These are phyloP conservation scores for Ceratobasidium sp. DNA, from an alignment of 1,284 basidiomycete genomes.

Conservation along the genomic window DNA sequence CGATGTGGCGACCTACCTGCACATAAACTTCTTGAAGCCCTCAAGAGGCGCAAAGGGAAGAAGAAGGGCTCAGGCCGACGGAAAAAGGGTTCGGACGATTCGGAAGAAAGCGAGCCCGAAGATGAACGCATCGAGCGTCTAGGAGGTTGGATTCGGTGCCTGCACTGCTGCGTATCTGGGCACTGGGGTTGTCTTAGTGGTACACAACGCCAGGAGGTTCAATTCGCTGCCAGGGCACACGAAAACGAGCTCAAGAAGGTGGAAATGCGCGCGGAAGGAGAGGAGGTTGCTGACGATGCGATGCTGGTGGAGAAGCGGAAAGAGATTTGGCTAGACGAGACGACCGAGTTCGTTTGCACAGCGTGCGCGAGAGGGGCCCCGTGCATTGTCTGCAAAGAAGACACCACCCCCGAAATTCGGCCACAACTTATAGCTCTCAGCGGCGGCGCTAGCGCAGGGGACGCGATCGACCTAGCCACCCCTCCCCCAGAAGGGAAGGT, in stretches of 20 bases:
- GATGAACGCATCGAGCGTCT: conserved; percentile 65
- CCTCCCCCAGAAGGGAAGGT: conserved; percentile 30
- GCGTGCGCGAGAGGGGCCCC: conserved; percentile 77
- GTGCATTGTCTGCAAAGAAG: conserved; percentile 79
- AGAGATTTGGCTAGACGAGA: conserved; percentile 66
- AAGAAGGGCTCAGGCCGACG: conserved; percentile 53
- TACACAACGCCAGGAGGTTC: conserved; percentile 75
- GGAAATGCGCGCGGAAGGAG: conserved; percentile 44
- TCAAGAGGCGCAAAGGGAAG: conserved; percentile 57
- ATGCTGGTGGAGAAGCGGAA: conserved; percentile 51
- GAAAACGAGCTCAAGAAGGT: conserved; percentile 45
- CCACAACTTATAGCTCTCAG: conserved; percentile 37
- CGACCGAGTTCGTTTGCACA: conserved; percentile 80
- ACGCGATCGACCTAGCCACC: conserved; percentile 39
- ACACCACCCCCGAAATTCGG: conserved; percentile 61
- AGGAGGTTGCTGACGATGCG: conserved; percentile 47
- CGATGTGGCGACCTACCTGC: conserved; percentile 72
- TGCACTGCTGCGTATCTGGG: conserved; percentile 77
- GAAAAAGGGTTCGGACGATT: conserved; percentile 61
- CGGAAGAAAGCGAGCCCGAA: conserved; percentile 61
- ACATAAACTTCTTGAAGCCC: conserved; percentile 62
- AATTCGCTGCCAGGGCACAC: conserved; percentile 65
- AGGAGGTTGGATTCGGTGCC: conserved; percentile 87
- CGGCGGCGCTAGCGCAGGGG: conserved; percentile 30
- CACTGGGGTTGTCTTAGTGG: conserved; percentile 83